Conservation (phyloP, 305 asterid genomes). For the Salvia sclarea region DNA sequence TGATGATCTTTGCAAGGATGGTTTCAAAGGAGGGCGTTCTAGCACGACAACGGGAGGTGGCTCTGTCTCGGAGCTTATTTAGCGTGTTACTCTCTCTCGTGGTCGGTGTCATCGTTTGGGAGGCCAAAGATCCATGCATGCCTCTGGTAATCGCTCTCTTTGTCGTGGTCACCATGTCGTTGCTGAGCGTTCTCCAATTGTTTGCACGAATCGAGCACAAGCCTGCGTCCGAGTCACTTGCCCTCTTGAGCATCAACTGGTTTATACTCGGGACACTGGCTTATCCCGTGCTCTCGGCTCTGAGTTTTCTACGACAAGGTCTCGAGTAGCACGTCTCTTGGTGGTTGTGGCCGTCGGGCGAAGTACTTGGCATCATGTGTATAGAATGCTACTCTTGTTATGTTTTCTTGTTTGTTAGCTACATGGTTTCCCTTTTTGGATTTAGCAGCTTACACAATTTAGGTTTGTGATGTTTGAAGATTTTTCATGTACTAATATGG, state of each 20-base stretch:
- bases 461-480: neutral
- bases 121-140: constrained; percentile 62
- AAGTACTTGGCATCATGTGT: neutral
- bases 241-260: constrained; percentile 75
- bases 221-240: constrained; percentile 55
- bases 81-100: constrained; percentile 52
- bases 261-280: constrained; percentile 62
- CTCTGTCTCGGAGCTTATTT: constrained; percentile 53
- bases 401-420: constrained; percentile 3
- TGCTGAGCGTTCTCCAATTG: constrained; percentile 50
- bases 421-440: too few relatives aligned
- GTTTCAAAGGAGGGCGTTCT: neutral
- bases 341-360: neutral
- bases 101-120: constrained; percentile 66
- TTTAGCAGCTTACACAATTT: neutral
- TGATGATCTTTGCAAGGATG: constrained; percentile 3
- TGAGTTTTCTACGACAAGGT: neutral
- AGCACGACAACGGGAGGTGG: constrained; percentile 42
- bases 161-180: constrained; percentile 52
- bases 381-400: neutral
- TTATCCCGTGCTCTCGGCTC: constrained; percentile 50
- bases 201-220: constrained; percentile 41
- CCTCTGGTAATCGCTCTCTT: constrained; percentile 66
- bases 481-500: neutral
- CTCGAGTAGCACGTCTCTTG: constrained; percentile 40